A percentile compares a stretch with the other conserved stretches of the same genome.
Evolutionary conservation across 148 eudicot species (phyloP).

Genomic region (Pouteria glomerata): DNA sequence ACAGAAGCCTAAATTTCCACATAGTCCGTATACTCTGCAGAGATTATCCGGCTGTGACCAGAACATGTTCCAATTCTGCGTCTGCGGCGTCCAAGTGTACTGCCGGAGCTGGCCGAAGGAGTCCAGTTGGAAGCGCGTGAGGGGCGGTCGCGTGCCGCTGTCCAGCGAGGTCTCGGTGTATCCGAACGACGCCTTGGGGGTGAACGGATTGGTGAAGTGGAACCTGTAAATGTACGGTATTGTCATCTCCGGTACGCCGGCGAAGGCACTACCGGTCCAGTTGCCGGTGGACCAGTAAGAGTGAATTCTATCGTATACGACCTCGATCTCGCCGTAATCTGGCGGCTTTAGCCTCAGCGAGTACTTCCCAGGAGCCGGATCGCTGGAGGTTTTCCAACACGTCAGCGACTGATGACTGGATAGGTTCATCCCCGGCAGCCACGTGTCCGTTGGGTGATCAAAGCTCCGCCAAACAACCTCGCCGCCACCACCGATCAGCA

Average conservation of each 20-base stretch:
- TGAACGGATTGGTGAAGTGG: constrained; percentile 44
- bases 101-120: constrained; percentile 52
- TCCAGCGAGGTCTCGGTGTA: constrained; percentile 44
- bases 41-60: constrained; percentile 68
- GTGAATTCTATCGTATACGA: constrained; percentile 20
- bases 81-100: constrained; percentile 62
- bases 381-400: constrained; percentile 46
- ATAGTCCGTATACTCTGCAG: constrained; percentile 51
- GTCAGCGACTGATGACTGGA: constrained; percentile 28
- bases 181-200: constrained; percentile 54
- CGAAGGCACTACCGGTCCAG: constrained; percentile 59
- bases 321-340: constrained; percentile 63
- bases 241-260: constrained; percentile 73
- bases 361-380: constrained; percentile 62
- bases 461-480: constrained; percentile 68
- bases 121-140: constrained; percentile 51
- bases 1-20: constrained; percentile 65
- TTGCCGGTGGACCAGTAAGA: constrained; percentile 68
- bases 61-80: constrained; percentile 61
- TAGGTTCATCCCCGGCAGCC: constrained; percentile 81
- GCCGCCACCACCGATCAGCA: constrained; percentile 19
- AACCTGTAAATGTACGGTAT: constrained; percentile 66
- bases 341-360: constrained; percentile 53
- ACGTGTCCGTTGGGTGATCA: constrained; percentile 69
- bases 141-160: constrained; percentile 31